Evolutionary conservation across 768 basidiomycete genomes (phyloP).

Genomic region (Fomitopsis pulvina): DNA sequence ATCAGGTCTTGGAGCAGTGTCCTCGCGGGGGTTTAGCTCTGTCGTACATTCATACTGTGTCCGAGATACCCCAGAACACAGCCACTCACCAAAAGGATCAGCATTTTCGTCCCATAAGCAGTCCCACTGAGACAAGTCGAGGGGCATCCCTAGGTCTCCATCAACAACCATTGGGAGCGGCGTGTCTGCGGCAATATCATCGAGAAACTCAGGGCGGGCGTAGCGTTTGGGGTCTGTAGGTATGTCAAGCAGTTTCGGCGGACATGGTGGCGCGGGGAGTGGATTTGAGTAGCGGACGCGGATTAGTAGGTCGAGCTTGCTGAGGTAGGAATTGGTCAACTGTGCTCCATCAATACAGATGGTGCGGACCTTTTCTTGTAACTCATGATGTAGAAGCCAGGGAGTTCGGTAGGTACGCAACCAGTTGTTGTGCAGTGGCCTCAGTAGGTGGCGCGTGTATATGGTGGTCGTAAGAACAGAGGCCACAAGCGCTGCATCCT

Average conservation of each 20-base stretch:
- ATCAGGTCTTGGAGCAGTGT: slow-evolving; percentile 54
- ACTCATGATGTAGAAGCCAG: slow-evolving; percentile 42
- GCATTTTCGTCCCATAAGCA: slow-evolving; percentile 79
- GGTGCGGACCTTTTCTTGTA: slow-evolving; percentile 46
- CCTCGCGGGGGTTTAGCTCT: slow-evolving; percentile 63
- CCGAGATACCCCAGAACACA: too few relatives aligned
- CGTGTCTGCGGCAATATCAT: slow-evolving; percentile 71
- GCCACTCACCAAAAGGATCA: slow-evolving; percentile 52
- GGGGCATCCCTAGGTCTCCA: slow-evolving; percentile 93
- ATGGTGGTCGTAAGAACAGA: too few relatives aligned
- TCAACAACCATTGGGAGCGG: slow-evolving; percentile 95
- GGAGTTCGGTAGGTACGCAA: too few relatives aligned
- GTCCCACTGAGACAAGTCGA: slow-evolving; percentile 81
- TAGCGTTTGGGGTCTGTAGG: slow-evolving; percentile 88
- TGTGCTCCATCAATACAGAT: background rate
- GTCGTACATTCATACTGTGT: background rate
- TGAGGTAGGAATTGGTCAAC: slow-evolving; percentile 20
- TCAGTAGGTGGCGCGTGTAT: too few relatives aligned
- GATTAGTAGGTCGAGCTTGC: slow-evolving; percentile 86
- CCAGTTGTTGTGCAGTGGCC: too few relatives aligned
- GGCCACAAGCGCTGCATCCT: too few relatives aligned
- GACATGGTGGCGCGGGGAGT: slow-evolving; percentile 92
- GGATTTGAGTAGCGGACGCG: slow-evolving; percentile 93
- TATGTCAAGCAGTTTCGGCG: slow-evolving; percentile 89
- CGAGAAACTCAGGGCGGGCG: slow-evolving; percentile 78